Conservation (phyloP, 352 stramenopile genomes). For the Phytophthora tentaculata region DNA sequence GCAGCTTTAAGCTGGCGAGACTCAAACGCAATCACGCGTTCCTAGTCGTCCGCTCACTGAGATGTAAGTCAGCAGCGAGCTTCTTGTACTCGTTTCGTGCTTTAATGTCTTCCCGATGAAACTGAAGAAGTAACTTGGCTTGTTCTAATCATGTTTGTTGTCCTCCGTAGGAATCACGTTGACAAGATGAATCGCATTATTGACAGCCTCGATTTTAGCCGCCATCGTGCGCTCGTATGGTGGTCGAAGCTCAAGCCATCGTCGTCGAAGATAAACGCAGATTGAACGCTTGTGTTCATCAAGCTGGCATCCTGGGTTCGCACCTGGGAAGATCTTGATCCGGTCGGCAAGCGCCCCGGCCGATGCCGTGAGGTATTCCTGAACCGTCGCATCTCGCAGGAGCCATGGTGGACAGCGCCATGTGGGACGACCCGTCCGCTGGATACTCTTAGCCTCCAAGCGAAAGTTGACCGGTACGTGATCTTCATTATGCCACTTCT, state of each 20-base stretch:
- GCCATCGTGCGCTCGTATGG: background rate
- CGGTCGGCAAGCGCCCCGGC: background rate
- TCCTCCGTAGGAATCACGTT: background rate
- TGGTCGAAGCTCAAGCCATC: constrained; percentile 11
- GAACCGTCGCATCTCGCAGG: background rate
- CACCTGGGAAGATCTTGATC: constrained; percentile 10
- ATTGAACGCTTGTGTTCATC: constrained; percentile 23
- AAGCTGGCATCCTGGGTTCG: constrained; percentile 19
- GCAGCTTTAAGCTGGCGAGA: too few species aligned
- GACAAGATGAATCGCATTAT: constrained; percentile 8
- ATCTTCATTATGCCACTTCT: constrained; percentile 28
- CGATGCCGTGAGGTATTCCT: background rate
- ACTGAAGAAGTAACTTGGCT: constrained; percentile 1
- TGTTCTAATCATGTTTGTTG: constrained; percentile 7
- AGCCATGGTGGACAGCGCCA: constrained; percentile 21
- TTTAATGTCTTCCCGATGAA: constrained; percentile 1
- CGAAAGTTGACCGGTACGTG: constrained; percentile 12
- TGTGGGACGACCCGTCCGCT: background rate
- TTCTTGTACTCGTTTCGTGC: constrained; percentile 16
- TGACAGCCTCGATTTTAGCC: constrained; percentile 3
- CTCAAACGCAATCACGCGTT: too few species aligned
- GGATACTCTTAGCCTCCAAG: constrained; percentile 4
- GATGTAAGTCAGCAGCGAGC: constrained; percentile 19
- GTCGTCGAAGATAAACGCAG: constrained; percentile 17
- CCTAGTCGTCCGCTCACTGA: constrained; percentile 13